Evolutionary conservation across 768 basidiomycete species (phyloP).

Genomic region (Kwoniella newhampshirensis): DNA sequence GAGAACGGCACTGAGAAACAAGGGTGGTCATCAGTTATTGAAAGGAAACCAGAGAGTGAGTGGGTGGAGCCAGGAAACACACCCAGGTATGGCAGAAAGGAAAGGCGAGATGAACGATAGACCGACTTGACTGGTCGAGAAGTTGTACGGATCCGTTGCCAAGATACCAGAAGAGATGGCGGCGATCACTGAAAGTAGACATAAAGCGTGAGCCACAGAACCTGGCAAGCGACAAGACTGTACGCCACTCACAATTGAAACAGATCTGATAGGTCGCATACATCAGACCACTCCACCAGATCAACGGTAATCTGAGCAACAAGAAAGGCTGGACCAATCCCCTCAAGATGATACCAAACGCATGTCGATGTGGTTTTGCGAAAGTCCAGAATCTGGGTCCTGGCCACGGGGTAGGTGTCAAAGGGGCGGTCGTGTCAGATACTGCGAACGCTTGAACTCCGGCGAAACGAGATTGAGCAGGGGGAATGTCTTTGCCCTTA

Average conservation of each 20-base stretch:
- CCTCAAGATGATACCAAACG: constrained; percentile 10
- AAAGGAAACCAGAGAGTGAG: too few species aligned
- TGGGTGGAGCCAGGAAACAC: too few species aligned
- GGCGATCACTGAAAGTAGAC: constrained; percentile 4
- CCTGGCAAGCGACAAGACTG: not conserved
- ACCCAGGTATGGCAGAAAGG: constrained; percentile 22
- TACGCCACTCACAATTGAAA: constrained; percentile 16
- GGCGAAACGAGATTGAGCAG: too few species aligned
- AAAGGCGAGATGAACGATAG: constrained; percentile 13
- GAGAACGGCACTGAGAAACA: constrained; percentile 13
- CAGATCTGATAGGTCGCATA: constrained; percentile 22
- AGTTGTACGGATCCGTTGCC: constrained; percentile 20
- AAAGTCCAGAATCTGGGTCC: constrained; percentile 15
- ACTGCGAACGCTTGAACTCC: too few species aligned
- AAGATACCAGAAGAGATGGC: constrained; percentile 12
- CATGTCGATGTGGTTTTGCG: constrained; percentile 9
- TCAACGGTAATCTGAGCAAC: constrained; percentile 8
- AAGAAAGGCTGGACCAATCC: constrained; percentile 17
- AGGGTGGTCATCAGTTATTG: too few species aligned
- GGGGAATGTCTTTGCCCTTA: too few species aligned
- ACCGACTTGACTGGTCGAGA: constrained; percentile 13
- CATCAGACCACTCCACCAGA: constrained; percentile 17
- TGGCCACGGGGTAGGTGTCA: too few species aligned
- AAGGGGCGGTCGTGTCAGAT: too few species aligned
- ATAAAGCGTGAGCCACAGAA: not conserved